These are phyloP conservation scores for Cylindrotheca closterium DNA, from an alignment of 108 stramenopile genomes.

Conservation along the genomic window DNA sequence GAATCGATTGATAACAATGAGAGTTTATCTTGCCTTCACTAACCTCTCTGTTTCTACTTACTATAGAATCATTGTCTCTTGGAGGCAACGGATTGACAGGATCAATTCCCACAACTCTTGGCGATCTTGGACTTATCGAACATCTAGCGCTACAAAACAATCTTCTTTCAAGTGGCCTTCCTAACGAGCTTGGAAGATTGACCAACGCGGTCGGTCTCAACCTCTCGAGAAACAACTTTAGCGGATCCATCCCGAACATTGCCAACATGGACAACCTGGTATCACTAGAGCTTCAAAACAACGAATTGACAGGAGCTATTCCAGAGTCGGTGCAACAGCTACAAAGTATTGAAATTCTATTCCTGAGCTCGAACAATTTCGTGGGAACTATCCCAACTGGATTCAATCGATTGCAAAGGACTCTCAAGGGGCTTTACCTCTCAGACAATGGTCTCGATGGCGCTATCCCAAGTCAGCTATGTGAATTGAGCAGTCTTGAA, in stretches of 20 bases:
- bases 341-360: constrained; percentile 38
- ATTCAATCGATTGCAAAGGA: constrained; percentile 24
- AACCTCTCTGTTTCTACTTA: background rate
- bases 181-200: constrained; percentile 28
- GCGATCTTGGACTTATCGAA: constrained; percentile 40
- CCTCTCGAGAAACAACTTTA: constrained; percentile 31
- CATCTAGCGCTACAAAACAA: constrained; percentile 52
- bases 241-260: constrained; percentile 20
- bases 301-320: constrained; percentile 57
- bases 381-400: constrained; percentile 56
- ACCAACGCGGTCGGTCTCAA: constrained; percentile 30
- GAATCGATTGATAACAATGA: no score
- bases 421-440: constrained; percentile 58
- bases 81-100: constrained; percentile 58
- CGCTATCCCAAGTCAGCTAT: constrained; percentile 46
- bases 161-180: constrained; percentile 40
- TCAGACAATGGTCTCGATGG: constrained; percentile 68
- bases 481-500: constrained; percentile 44
- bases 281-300: constrained; percentile 60
- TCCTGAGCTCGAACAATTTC: constrained; percentile 53
- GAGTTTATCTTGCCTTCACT: no score
- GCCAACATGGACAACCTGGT: constrained; percentile 38
- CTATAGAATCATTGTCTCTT: constrained; percentile 22
- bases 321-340: constrained; percentile 45
- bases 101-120: constrained; percentile 43